Evolutionary conservation across 352 stramenopile genomes (phyloP).

Genomic region (Aphanomyces euteiches): DNA sequence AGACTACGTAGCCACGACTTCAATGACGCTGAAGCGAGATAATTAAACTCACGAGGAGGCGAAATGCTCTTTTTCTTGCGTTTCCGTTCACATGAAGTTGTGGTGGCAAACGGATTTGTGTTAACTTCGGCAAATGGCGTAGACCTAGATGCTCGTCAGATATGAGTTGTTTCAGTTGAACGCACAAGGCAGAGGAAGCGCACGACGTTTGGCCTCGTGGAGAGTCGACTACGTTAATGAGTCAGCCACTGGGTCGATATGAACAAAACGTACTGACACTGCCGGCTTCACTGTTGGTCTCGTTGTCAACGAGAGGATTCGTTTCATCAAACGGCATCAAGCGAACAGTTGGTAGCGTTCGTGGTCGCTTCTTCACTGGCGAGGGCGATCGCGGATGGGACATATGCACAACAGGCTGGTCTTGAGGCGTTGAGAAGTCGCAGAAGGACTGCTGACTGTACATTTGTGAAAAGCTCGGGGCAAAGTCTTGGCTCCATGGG

Average conservation of each 20-base stretch:
- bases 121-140: slow-evolving; percentile 17
- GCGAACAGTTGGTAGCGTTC: slow-evolving; percentile 28
- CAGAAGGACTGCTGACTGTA: slow-evolving; percentile 77
- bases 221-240: neutral
- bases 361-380: slow-evolving; percentile 71
- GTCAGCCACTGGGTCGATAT: neutral
- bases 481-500: slow-evolving; percentile 30
- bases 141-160: slow-evolving; percentile 3
- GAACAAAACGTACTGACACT: neutral
- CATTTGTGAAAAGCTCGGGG: slow-evolving; percentile 41
- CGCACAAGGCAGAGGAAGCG: neutral
- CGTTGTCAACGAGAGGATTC: neutral
- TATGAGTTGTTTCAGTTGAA: neutral
- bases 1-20: too few species aligned
- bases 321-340: slow-evolving; percentile 19
- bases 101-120: slow-evolving; percentile 16
- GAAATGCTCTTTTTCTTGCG: slow-evolving; percentile 11
- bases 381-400: slow-evolving; percentile 79
- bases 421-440: slow-evolving; percentile 78
- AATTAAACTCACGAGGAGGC: slow-evolving; percentile 1
- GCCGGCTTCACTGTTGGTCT: slow-evolving; percentile 13
- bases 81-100: neutral
- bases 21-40: too few species aligned
- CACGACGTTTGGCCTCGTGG: neutral
- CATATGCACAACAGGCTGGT: slow-evolving; percentile 76